phyloP scores from a whole-genome alignment of 2,329 filamentous ascomycete genomes.

The Diplodia intermedia region DNA sequence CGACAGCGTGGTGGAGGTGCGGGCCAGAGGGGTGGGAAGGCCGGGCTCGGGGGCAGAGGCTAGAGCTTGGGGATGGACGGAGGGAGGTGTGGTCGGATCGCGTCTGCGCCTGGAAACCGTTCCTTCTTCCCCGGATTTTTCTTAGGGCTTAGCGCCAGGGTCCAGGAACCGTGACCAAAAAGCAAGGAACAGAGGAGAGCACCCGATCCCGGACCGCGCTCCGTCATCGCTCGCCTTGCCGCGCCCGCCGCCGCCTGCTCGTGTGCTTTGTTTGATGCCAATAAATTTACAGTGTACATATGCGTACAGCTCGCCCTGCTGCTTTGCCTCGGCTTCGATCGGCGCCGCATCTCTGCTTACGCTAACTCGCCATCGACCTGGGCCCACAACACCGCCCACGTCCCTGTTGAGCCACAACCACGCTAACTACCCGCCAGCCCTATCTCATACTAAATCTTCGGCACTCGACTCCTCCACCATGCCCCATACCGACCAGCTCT shows the following conservation, averaged over 20 bases:
- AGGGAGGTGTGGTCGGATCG: neutral
- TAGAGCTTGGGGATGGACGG: too few species aligned
- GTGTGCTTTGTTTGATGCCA: neutral
- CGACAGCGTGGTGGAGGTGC: neutral
- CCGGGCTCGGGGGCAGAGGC: neutral
- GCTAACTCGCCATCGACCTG: too few species aligned
- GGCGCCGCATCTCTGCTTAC: too few species aligned
- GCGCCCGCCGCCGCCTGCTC: neutral
- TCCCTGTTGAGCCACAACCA: neutral
- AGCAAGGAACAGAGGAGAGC: conserved; percentile 3
- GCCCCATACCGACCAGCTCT: conserved; percentile 70
- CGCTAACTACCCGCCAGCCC: neutral
- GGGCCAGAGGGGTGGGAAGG: neutral
- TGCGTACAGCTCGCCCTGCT: neutral
- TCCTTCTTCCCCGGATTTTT: conserved; percentile 20
- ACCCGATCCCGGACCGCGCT: neutral
- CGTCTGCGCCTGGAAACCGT: conserved; percentile 18
- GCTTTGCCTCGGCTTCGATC: neutral
- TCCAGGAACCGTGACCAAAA: neutral
- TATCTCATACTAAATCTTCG: conserved; percentile 34
- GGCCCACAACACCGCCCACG: neutral
- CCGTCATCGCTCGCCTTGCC: neutral
- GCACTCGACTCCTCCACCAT: conserved; percentile 61
- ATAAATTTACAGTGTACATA: conserved; percentile 7
- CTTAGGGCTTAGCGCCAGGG: conserved; percentile 29